A percentile compares a stretch with the other conserved stretches of the same genome.
These are phyloP conservation scores for Vaccinium myrtillus DNA, from an alignment of 148 eudicot genomes.

Conservation along the genomic window DNA sequence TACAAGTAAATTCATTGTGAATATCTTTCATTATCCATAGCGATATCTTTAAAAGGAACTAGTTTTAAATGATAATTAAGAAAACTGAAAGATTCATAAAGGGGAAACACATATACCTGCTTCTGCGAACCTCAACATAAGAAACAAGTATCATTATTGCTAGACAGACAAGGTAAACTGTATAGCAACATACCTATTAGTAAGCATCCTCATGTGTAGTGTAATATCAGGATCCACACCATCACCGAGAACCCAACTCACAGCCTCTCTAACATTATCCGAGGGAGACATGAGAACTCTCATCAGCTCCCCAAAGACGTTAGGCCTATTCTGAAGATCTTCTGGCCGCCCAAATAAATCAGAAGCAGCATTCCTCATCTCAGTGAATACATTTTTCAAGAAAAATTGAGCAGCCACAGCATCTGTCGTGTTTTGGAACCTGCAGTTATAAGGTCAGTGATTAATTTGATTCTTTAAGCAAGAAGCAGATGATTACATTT, in stretches of 20 bases:
- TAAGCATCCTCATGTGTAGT: conserved; percentile 91
- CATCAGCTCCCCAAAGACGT: conserved; percentile 82
- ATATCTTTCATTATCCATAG: background rate
- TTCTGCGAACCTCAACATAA: background rate
- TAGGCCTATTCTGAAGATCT: conserved; percentile 56
- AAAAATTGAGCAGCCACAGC: conserved; percentile 93
- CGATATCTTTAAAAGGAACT: background rate
- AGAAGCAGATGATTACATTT: background rate
- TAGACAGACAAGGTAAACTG: background rate
- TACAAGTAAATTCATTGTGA: background rate
- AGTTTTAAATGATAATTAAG: too few species aligned
- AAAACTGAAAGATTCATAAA: background rate
- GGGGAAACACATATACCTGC: background rate
- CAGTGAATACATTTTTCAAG: conserved; percentile 65
- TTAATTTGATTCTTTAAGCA: background rate
- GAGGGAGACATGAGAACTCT: conserved; percentile 77
- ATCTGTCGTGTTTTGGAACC: conserved; percentile 91
- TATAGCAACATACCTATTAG: conserved; percentile 52
- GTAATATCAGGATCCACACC: conserved; percentile 69
- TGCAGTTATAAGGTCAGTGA: conserved; percentile 22
- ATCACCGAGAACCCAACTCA: conserved; percentile 61
- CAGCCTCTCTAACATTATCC: conserved; percentile 54
- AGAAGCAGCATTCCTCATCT: conserved; percentile 62
- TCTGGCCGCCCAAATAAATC: conserved; percentile 69
- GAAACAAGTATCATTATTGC: background rate